Evolutionary conservation across 345 rosid genomes (phyloP), one percentile per base, ranked within the genome.

Genomic region (Acer negundo): DNA sequence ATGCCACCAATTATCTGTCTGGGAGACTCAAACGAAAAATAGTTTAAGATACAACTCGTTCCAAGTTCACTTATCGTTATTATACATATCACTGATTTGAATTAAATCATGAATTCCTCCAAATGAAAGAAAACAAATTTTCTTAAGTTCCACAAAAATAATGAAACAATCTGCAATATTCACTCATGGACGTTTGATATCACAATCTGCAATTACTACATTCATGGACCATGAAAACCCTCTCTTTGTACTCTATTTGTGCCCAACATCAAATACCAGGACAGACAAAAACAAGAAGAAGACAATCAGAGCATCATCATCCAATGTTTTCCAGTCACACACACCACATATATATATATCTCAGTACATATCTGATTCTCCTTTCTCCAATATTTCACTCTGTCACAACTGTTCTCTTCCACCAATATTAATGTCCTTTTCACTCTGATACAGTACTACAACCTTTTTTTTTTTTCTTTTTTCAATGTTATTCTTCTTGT

Each of bases 181-280:
- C n/a, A n/a, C n/a, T n/a, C n/a, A n/a, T n/a, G n/a, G 22, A 73
- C 26, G 38, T 62, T 63, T 74, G 47, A 11, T 63, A 46, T 75
- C 71, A 75, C 46, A n/a, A 3, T 56, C 49, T 49, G 51, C 64
- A 31, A n/a, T 74, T 42, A 28, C 70, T 1, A 55, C 70, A 47
- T 11, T 49, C 46, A 51, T 64, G 59, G 61, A 44, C 56, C 40
- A 56, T 53, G 6, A 38, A 53, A 9, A 6, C 13, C 26, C 62
- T 49, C 59, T 55, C 11, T 70, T 24, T 2, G 55, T 67, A 44
- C 12, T 69, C 38, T 70, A 28, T 16, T 15, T 23, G 23, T 46
- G 31, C 35, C 35, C 61, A 47, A 7, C 20, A 51, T 11, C 35
- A 28, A 51, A 62, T 12, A 4, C 75, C 23, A 40, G 28, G 59